Evolutionary conservation across 768 basidiomycete genomes (phyloP).

Genomic region (Hydnomerulius pinastri): DNA sequence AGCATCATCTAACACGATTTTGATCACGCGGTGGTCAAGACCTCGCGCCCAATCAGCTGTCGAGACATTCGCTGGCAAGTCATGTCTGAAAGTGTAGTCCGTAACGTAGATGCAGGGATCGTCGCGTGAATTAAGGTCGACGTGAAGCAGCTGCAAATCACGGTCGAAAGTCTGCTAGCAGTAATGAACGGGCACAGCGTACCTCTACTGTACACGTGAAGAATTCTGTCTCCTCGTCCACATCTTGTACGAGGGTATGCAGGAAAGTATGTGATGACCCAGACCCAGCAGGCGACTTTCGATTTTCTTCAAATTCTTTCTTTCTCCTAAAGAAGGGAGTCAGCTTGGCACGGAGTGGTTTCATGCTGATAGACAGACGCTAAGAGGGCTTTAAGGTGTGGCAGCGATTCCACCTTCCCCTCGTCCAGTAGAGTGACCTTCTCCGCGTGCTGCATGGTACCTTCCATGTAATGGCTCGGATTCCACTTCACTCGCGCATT

Average conservation of each 20-base stretch:
- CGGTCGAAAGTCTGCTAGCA: not conserved
- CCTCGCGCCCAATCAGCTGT: conserved; percentile 41
- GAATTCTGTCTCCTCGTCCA: conserved; percentile 39
- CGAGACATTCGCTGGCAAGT: conserved; percentile 36
- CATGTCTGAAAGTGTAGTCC: conserved; percentile 59
- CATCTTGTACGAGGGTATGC: conserved; percentile 51
- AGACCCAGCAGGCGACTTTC: conserved; percentile 21
- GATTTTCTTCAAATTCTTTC: conserved; percentile 35
- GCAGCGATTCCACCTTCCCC: conserved; percentile 35
- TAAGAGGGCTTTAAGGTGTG: conserved; percentile 49
- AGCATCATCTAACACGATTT: conserved; percentile 50
- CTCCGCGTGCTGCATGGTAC: conserved; percentile 45
- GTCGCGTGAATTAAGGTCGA: conserved; percentile 33
- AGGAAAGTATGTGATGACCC: conserved; percentile 36
- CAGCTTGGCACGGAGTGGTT: conserved; percentile 1
- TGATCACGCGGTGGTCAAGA: conserved; percentile 53
- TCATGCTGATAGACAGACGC: conserved; percentile 39
- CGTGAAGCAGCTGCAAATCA: conserved; percentile 46
- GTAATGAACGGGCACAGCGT: conserved; percentile 3
- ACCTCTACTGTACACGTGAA: conserved; percentile 66
- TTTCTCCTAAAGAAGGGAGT: conserved; percentile 46
- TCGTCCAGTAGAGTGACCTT: conserved; percentile 50
- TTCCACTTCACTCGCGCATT: conserved; percentile 51
- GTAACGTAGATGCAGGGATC: conserved; percentile 55
- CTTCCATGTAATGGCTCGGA: conserved; percentile 47